phyloP scores from a whole-genome alignment of 2,329 filamentous ascomycete genomes.

The Harringtonia aguacate region DNA sequence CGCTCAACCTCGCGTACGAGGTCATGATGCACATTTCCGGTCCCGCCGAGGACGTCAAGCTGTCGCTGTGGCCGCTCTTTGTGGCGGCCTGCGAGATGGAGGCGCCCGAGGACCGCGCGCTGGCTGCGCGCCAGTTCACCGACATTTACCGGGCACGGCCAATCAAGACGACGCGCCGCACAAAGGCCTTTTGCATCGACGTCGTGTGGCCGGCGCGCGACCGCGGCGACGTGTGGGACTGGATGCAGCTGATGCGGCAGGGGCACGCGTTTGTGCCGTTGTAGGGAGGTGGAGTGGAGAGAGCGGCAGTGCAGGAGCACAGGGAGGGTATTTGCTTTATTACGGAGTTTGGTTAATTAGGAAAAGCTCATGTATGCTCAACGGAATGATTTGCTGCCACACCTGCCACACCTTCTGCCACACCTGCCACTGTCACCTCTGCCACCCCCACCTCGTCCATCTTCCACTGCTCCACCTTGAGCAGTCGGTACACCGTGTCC shows the following conservation, averaged over 20 bases:
- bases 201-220: conserved; percentile 11
- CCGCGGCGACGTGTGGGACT: conserved; percentile 9
- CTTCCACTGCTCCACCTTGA: conserved; percentile 11
- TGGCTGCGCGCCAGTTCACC: conserved; percentile 6
- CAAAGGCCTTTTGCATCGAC: conserved; percentile 6
- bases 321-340: too few relatives aligned
- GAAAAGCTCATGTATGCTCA: not conserved
- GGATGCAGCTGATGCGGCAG: conserved; percentile 9
- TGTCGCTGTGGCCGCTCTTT: conserved; percentile 11
- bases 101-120: conserved; percentile 9
- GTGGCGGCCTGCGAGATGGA: conserved; percentile 10
- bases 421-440: not conserved
- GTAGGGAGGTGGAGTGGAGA: too few relatives aligned
- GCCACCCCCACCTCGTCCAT: not conserved
- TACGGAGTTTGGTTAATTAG: too few relatives aligned
- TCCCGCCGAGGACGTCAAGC: conserved; percentile 9
- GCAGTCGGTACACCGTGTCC: conserved; percentile 7
- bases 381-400: not conserved
- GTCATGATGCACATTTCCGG: conserved; percentile 11
- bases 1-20: conserved; percentile 10
- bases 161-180: conserved; percentile 7
- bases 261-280: conserved; percentile 6
- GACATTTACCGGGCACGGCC: conserved; percentile 8
- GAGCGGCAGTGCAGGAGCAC: too few relatives aligned
- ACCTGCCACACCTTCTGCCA: not conserved